Percentiles rank a stretch among this genome's conserved stretches.
Evolutionary conservation across 1,284 basidiomycete genomes (phyloP).

Genomic region (Sporisorium iseilematis-ciliati): DNA sequence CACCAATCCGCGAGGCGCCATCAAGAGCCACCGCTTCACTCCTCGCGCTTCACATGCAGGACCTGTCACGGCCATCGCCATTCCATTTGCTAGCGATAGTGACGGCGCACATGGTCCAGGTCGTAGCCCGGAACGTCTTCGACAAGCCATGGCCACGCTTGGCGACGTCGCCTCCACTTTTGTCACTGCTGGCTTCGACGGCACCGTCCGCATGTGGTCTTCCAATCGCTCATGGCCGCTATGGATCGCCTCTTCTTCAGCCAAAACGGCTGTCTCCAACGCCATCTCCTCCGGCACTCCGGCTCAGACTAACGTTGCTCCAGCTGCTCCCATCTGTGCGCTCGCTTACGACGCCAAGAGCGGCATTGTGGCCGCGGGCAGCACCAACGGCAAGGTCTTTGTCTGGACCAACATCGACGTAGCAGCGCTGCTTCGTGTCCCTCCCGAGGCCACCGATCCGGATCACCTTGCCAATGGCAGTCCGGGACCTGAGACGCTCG

Average conservation of each 20-base stretch:
- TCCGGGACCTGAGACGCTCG: slow-evolving; percentile 23
- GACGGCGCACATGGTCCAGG: slow-evolving; percentile 60
- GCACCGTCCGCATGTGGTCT: slow-evolving; percentile 64
- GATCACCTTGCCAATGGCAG: slow-evolving; percentile 27
- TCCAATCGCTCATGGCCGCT: slow-evolving; percentile 53
- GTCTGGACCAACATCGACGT: slow-evolving; percentile 60
- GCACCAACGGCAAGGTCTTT: slow-evolving; percentile 53
- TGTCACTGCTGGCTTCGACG: slow-evolving; percentile 64
- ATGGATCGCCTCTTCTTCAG: slow-evolving; percentile 48
- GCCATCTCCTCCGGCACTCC: slow-evolving; percentile 22
- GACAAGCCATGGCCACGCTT: slow-evolving; percentile 55
- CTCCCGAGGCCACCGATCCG: slow-evolving; percentile 43
- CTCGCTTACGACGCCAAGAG: slow-evolving; percentile 57
- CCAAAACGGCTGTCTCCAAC: slow-evolving; percentile 23
- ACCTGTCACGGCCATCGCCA: slow-evolving; percentile 54
- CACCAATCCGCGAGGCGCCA: slow-evolving; percentile 60
- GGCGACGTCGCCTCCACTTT: slow-evolving; percentile 62
- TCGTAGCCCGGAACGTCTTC: slow-evolving; percentile 55
- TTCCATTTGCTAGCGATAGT: slow-evolving; percentile 55
- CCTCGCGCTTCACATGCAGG: slow-evolving; percentile 50
- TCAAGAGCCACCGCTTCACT: slow-evolving; percentile 55
- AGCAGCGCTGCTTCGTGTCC: slow-evolving; percentile 44
- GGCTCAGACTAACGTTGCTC: slow-evolving; percentile 17
- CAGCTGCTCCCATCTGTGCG: slow-evolving; percentile 43
- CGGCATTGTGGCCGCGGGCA: slow-evolving; percentile 61